Evolutionary conservation across 148 eudicot genomes (phyloP).

Genomic region (Rheum nobile): DNA sequence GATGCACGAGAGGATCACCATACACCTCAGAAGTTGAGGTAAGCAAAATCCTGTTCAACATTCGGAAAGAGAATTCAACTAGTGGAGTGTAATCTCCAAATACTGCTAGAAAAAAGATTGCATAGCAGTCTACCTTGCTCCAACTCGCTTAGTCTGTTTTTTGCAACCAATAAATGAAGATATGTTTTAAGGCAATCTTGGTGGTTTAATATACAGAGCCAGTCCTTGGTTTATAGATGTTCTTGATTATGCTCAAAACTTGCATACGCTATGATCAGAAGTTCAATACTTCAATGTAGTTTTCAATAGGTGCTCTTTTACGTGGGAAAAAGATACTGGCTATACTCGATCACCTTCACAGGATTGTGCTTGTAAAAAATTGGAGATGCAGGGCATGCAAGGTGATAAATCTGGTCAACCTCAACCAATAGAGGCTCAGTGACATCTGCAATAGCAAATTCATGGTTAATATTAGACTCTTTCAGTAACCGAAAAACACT

Average conservation of each 20-base stretch:
- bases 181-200: too few species aligned
- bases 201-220: background rate
- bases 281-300: too few species aligned
- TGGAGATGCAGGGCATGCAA: conserved; percentile 98
- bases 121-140: conserved; percentile 42
- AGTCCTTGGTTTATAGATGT: background rate
- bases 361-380: conserved; percentile 96
- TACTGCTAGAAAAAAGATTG: background rate
- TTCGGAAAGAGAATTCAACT: background rate
- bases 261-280: background rate
- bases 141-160: conserved; percentile 82
- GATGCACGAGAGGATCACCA: conserved; percentile 90
- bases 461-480: background rate
- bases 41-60: conserved; percentile 55
- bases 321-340: too few species aligned
- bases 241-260: background rate
- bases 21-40: conserved; percentile 87
- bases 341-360: conserved; percentile 59
- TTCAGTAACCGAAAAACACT: background rate
- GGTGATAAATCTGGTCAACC: conserved; percentile 96
- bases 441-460: conserved; percentile 47
- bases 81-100: background rate
- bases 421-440: conserved; percentile 82
- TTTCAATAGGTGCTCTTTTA: too few species aligned
- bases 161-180: conserved; percentile 8